Conservation (phyloP, 371 early-diverging fungal genomes). For the Batkoa obscura region DNA sequence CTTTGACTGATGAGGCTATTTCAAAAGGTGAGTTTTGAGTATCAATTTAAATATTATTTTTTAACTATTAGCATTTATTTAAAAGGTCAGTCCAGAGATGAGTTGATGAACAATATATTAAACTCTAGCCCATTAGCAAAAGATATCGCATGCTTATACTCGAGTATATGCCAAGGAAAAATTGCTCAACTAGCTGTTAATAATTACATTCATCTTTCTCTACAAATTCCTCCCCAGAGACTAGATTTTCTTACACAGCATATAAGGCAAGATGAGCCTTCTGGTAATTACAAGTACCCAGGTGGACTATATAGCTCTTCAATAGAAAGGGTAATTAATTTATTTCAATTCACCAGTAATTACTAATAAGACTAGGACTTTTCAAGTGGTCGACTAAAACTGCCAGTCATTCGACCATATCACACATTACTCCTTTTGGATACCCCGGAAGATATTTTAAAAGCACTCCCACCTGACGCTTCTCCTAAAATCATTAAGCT, state of each 20-base stretch:
- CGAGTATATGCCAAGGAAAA: constrained; percentile 24
- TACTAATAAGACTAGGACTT: too few species aligned
- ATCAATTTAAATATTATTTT: too few species aligned
- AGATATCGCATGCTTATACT: constrained; percentile 18
- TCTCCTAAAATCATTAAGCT: constrained; percentile 67
- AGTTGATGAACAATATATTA: constrained; percentile 17
- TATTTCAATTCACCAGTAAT: too few species aligned
- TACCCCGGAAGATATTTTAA: constrained; percentile 62
- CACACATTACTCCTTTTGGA: constrained; percentile 66
- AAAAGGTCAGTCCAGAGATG: constrained; percentile 13
- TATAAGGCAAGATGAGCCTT: too few species aligned
- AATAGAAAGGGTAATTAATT: too few species aligned
- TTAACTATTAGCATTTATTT: constrained; percentile 3
- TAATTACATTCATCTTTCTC: constrained; percentile 52
- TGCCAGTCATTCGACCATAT: constrained; percentile 61
- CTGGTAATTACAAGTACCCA: too few species aligned
- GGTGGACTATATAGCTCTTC: too few species aligned
- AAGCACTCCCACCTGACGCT: constrained; percentile 56
- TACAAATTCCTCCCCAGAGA: constrained; percentile 30
- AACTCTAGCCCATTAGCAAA: constrained; percentile 18
- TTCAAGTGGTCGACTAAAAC: too few species aligned
- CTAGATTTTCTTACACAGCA: too few species aligned
- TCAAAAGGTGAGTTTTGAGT: too few species aligned
- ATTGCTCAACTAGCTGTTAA: constrained; percentile 52
- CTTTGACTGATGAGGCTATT: constrained; percentile 29